Conservation (phyloP, 495 filamentous ascomycete species). For the Chaetomium fimeti region DNA sequence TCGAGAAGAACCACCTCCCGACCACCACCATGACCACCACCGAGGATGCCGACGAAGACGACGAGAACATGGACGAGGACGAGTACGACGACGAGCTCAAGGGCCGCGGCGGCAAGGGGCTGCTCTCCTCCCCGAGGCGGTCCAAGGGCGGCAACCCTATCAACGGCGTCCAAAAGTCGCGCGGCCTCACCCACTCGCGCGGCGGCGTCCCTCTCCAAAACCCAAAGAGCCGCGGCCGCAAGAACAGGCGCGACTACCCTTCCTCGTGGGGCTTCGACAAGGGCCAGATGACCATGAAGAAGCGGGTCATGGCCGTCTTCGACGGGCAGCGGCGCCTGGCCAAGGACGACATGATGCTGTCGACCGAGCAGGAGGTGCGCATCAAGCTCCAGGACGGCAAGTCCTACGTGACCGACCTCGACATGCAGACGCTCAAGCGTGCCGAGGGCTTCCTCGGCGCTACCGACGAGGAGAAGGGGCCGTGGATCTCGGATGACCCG, state of each 20-base stretch:
- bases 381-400: slow-evolving; percentile 68
- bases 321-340: slow-evolving; percentile 83
- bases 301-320: slow-evolving; percentile 90
- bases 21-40: slow-evolving; percentile 59
- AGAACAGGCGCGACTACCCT: slow-evolving; percentile 89
- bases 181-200: slow-evolving; percentile 59
- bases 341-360: slow-evolving; percentile 99
- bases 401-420: slow-evolving; percentile 87
- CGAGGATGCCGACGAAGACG: slow-evolving; percentile 63
- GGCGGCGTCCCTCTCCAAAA: slow-evolving; percentile 58
- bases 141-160: slow-evolving; percentile 46
- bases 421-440: slow-evolving; percentile 83
- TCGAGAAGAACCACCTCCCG: slow-evolving; percentile 74
- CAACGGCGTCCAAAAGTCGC: slow-evolving; percentile 54
- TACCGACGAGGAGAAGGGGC: slow-evolving; percentile 79
- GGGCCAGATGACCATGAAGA: slow-evolving; percentile 95
- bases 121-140: slow-evolving; percentile 34
- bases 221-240: slow-evolving; percentile 62
- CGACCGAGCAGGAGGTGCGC: slow-evolving; percentile 90
- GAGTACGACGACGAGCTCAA: slow-evolving; percentile 43
- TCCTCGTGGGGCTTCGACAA: slow-evolving; percentile 86
- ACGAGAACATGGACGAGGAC: slow-evolving; percentile 59
- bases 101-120: slow-evolving; percentile 31
- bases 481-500: slow-evolving; percentile 62
- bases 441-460: slow-evolving; percentile 76